Conservation (phyloP, 2,329 filamentous ascomycete genomes). For the Trichoderma sp. region DNA sequence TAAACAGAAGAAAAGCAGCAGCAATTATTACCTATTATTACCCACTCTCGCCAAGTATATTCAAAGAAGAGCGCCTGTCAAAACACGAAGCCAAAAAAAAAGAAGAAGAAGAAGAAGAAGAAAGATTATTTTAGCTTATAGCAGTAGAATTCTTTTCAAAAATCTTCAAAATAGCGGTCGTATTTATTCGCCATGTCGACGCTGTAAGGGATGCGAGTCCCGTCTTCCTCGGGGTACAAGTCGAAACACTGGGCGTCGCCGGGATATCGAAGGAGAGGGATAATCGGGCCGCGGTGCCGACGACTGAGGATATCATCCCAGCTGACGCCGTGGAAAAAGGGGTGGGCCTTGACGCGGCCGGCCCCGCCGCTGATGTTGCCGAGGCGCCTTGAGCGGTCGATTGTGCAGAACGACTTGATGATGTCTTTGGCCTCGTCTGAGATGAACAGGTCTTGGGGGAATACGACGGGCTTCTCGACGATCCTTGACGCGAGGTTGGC, state of each 20-base stretch:
- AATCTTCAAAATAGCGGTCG: conserved; percentile 68
- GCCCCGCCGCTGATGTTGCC: conserved; percentile 77
- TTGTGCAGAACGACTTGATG: conserved; percentile 71
- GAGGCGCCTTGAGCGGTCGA: conserved; percentile 72
- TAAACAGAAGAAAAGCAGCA: not conserved
- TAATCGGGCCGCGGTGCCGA: conserved; percentile 64
- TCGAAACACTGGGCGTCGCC: conserved; percentile 81
- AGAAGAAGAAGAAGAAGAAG: not conserved
- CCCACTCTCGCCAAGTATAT: not conserved
- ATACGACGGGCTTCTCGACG: conserved; percentile 72
- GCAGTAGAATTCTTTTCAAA: conserved; percentile 43
- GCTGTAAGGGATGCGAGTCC: conserved; percentile 62
- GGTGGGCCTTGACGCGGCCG: conserved; percentile 66
- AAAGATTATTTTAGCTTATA: not conserved
- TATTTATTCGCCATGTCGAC: conserved; percentile 66
- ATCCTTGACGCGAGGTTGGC: conserved; percentile 52
- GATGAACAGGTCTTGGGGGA: conserved; percentile 64
- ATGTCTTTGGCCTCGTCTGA: conserved; percentile 69
- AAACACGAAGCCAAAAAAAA: not conserved
- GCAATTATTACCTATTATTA: not conserved
- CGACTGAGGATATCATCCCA: conserved; percentile 71
- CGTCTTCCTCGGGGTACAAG: conserved; percentile 74
- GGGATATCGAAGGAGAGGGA: conserved; percentile 68
- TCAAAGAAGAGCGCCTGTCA: not conserved
- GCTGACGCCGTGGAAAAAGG: conserved; percentile 69